Base-by-base conservation (phyloP, 371 early-diverging fungal genomes). In the Basidiobolus heterosporus region DNA sequence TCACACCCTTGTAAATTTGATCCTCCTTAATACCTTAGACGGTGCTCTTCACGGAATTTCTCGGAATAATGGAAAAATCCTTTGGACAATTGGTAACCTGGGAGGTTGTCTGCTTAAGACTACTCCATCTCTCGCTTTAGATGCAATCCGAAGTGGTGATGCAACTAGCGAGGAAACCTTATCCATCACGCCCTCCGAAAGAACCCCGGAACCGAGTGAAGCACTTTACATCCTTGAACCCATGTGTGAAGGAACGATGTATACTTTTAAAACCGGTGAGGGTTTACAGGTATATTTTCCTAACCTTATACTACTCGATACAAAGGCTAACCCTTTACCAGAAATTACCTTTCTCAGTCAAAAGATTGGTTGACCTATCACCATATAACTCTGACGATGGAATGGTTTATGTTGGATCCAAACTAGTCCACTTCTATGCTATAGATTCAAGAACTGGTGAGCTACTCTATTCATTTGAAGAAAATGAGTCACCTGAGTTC, bases 191-290 rank as follows among this genome's bases (percentile, higher is more conserved):
- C 15, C 15, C 18, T 21, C 9, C 11, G 35, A 38, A 41, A 20
- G n/a, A 22, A 16, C 20, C 24, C 23, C 45, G 5, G 59, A 61
- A 22, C 7, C 16, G 4, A 38, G 36, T 6, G 64, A 69, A 7
- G 45, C 65, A 16, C 50, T 78, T 16, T 83, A 80, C 53, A 78
- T 89, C 50, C 76, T 82, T 4, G 90, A 89, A 54, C 90, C 90
- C 2, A 68, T 66, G 16, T 68, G 78, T 36, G 72, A 77, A 44
- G 90, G 87, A 3, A 70, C 65, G 18, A 56, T 90, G 2, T 90
- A 84, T 55, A 50, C 72, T 40, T 74, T 71, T 54, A 59, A 64
- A 13, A 59, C 70, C 17, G 82, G 75, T 2, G 49, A 57, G 20
- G 70, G 69, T 13, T 57, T 82, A 2, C 59, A 66, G 64, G 76